phyloP scores from a whole-genome alignment of 2,329 filamentous ascomycete species.

The Fusarium sp. region DNA sequence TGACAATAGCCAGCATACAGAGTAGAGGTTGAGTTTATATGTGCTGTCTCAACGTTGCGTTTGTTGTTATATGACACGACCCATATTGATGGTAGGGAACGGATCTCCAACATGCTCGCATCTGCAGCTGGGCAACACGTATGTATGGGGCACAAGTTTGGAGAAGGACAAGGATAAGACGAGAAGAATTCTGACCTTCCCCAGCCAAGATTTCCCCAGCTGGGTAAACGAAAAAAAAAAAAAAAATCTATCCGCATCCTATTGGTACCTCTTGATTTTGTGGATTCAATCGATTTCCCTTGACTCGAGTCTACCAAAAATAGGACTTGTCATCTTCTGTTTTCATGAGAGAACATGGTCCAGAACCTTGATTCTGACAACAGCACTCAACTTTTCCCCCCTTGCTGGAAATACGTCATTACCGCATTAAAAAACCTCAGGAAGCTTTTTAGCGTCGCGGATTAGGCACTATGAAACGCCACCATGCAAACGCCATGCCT shows the following conservation, averaged over 20 bases:
- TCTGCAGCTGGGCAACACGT: background rate
- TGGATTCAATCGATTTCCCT: background rate
- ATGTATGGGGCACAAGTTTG: conserved; percentile 10
- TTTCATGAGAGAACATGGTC: conserved; percentile 8
- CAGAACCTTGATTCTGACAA: conserved; percentile 29
- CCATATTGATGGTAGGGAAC: background rate
- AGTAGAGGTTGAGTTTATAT: background rate
- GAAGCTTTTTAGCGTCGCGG: conserved; percentile 22
- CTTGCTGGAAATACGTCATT: conserved; percentile 37
- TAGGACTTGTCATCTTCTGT: conserved; percentile 4
- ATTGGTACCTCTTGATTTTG: conserved; percentile 1
- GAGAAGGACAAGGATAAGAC: conserved; percentile 18
- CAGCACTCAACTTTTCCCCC: background rate
- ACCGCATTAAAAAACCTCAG: conserved; percentile 10
- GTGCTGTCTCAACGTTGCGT: background rate
- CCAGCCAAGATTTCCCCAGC: conserved; percentile 7
- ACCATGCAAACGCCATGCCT: conserved; percentile 24
- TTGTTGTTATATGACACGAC: background rate
- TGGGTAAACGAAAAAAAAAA: conserved; percentile 12
- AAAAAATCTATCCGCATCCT: background rate
- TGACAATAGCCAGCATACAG: too few relatives aligned
- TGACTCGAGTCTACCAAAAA: background rate
- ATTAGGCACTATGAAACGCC: conserved; percentile 22
- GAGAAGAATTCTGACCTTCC: conserved; percentile 8
- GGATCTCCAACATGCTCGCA: conserved; percentile 4